phyloP scores from a whole-genome alignment of 2,329 filamentous ascomycete species.

The Colletotrichum shisoi region DNA sequence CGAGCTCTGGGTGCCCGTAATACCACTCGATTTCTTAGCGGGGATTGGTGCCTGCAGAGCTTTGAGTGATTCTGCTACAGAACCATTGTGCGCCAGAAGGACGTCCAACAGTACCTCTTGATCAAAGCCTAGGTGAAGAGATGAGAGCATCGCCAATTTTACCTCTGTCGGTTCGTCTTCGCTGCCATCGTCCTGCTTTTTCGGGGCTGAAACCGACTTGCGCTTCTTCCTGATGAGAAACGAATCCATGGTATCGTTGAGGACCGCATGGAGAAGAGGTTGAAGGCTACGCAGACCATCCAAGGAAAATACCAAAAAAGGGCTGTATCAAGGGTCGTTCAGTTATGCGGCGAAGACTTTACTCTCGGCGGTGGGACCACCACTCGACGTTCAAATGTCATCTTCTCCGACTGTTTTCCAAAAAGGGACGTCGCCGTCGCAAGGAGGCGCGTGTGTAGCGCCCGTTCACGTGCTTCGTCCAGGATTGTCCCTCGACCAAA shows the following conservation, averaged over 20 bases:
- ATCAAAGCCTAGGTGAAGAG: slow-evolving; percentile 71
- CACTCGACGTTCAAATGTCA: not conserved
- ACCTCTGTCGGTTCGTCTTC: slow-evolving; percentile 85
- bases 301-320: not conserved
- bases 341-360: not conserved
- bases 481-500: not conserved
- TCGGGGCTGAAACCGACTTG: slow-evolving; percentile 47
- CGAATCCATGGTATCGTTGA: slow-evolving; percentile 59
- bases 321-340: too few relatives aligned
- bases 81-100: slow-evolving; percentile 79
- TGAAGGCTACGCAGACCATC: not conserved
- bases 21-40: slow-evolving; percentile 49
- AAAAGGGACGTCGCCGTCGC: slow-evolving; percentile 1
- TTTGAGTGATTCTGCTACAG: slow-evolving; percentile 70
- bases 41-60: slow-evolving; percentile 55
- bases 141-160: slow-evolving; percentile 84
- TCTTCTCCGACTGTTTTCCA: not conserved
- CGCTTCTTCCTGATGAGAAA: slow-evolving; percentile 66
- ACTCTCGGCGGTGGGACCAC: too few relatives aligned
- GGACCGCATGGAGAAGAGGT: not conserved
- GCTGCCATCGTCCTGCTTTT: slow-evolving; percentile 57
- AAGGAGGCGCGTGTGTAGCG: slow-evolving; percentile 28
- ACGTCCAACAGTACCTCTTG: slow-evolving; percentile 78
- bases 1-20: slow-evolving; percentile 69
- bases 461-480: slow-evolving; percentile 22